Percentiles rank a stretch among this genome's conserved stretches.
Evolutionary conservation across 495 filamentous ascomycete genomes (phyloP).

Genomic region (Amphirosellinia nigrospora): DNA sequence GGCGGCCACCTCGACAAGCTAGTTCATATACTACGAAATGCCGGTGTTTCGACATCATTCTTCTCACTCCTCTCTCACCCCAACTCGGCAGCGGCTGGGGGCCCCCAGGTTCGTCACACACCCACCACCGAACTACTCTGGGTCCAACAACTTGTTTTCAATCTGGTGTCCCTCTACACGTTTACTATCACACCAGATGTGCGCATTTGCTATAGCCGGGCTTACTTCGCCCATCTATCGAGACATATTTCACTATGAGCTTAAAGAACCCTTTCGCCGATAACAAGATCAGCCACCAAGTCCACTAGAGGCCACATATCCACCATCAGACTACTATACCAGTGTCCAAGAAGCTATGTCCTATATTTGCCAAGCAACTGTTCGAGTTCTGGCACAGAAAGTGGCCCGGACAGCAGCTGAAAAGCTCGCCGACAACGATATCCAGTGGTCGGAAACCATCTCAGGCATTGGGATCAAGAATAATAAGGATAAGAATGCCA

Average conservation of each 20-base stretch:
- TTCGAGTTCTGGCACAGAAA: constrained; percentile 29
- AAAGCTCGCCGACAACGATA: constrained; percentile 26
- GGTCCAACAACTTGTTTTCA: constrained; percentile 34
- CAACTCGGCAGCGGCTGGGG: constrained; percentile 17
- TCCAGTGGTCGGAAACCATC: constrained; percentile 29
- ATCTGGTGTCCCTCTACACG: constrained; percentile 40
- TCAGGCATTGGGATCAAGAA: constrained; percentile 26
- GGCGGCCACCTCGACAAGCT: constrained; percentile 34
- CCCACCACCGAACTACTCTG: constrained; percentile 37
- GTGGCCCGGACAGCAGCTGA: constrained; percentile 23
- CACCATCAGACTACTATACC: constrained; percentile 36
- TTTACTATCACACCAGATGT: constrained; percentile 47
- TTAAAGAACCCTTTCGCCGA: constrained; percentile 35
- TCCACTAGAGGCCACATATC: constrained; percentile 32
- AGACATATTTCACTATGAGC: constrained; percentile 42
- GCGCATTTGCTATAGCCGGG: constrained; percentile 43
- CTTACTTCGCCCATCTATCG: constrained; percentile 29
- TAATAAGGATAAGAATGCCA: constrained; percentile 23
- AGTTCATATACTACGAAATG: constrained; percentile 29
- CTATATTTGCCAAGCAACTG: constrained; percentile 36
- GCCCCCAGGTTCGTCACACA: constrained; percentile 24
- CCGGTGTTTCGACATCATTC: constrained; percentile 35
- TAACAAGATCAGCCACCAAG: constrained; percentile 24
- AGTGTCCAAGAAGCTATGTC: constrained; percentile 34
- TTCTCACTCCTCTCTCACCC: constrained; percentile 27